phyloP scores from a whole-genome alignment of 228 moss, liverwort and hornwort genomes.

The Sphagnum fallax region DNA sequence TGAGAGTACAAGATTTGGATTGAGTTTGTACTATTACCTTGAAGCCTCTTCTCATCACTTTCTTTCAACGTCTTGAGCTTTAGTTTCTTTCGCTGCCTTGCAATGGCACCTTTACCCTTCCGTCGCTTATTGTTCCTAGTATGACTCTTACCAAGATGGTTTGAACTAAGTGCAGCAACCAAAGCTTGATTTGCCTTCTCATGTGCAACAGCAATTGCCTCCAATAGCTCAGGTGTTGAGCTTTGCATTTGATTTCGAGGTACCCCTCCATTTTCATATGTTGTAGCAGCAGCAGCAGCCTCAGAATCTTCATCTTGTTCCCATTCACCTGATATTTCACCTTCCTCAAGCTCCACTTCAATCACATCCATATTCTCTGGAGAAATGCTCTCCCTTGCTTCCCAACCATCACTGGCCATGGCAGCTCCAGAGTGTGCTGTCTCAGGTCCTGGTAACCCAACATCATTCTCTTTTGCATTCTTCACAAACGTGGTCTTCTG shows the following conservation, averaged over 20 bases:
- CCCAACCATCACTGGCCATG: no score
- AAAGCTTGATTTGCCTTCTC: constrained; percentile 9
- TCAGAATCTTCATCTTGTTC: constrained; percentile 20
- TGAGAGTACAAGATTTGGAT: no score
- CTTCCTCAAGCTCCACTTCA: constrained; percentile 42
- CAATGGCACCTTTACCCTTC: constrained; percentile 48
- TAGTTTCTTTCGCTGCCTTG: constrained; percentile 34
- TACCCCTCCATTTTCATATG: background rate
- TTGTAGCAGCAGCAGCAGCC: constrained; percentile 8
- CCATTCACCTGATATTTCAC: constrained; percentile 33
- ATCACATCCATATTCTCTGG: no score
- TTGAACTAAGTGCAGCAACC: constrained; percentile 4
- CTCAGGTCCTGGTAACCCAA: background rate
- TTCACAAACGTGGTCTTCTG: background rate
- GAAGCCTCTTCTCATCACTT: constrained; percentile 8
- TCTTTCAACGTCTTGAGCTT: constrained; percentile 23
- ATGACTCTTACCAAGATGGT: constrained; percentile 20
- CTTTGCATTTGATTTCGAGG: background rate
- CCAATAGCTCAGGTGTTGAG: background rate
- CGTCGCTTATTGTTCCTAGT: constrained; percentile 34
- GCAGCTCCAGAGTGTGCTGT: constrained; percentile 12
- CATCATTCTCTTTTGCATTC: background rate
- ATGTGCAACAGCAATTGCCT: constrained; percentile 6
- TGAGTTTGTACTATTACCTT: constrained; percentile 9
- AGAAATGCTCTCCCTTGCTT: no score